phyloP scores from a whole-genome alignment of 345 rosid species.

The Rhodamnia rubescens region DNA sequence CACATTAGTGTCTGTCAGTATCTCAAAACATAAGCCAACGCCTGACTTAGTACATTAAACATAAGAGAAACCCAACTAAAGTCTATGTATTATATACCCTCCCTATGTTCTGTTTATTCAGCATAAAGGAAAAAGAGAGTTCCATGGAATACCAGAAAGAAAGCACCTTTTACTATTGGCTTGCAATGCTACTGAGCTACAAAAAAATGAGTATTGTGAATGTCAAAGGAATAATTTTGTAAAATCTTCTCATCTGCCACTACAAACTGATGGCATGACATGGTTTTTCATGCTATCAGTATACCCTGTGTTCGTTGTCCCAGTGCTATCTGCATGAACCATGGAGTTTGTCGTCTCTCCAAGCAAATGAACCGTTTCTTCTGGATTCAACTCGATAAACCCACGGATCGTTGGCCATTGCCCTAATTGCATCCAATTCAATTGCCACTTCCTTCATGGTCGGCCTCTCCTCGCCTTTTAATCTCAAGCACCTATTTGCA shows the following conservation, averaged over 20 bases:
- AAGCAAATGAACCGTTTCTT: not conserved
- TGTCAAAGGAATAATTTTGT: not conserved
- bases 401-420: not conserved
- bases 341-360: not conserved
- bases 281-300: not conserved
- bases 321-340: not conserved
- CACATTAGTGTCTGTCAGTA: not conserved
- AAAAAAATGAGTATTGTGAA: not conserved
- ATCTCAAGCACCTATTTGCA: slow-evolving; percentile 11
- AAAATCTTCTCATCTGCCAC: not conserved
- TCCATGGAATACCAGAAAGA: not conserved
- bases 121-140: not conserved
- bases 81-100: not conserved
- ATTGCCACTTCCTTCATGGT: slow-evolving; percentile 18
- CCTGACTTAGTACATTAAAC: not conserved
- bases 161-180: not conserved
- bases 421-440: slow-evolving; percentile 6
- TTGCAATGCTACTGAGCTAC: not conserved
- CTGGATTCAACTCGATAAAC: not conserved
- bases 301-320: not conserved
- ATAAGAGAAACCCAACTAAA: not conserved
- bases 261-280: not conserved
- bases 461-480: slow-evolving; percentile 14
- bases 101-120: not conserved
- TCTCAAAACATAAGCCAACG: not conserved